Evolutionary conservation across 345 rosid species (phyloP), one percentile per base, ranked within the genome.

Genomic region (Brassica cretica): DNA sequence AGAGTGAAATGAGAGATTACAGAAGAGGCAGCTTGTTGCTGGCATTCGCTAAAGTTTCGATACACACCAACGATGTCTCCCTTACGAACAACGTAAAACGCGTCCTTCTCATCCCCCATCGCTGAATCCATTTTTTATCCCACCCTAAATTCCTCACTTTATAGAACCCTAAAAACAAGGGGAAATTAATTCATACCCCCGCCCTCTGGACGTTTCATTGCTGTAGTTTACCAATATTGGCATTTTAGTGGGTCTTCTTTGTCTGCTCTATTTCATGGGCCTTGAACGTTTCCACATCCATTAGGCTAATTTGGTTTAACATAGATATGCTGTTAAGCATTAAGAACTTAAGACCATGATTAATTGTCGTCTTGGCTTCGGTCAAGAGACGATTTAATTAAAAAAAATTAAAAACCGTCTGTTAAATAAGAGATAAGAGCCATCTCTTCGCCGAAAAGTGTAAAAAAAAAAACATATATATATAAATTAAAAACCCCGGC

Each of bases 61-160:
- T 90, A 92, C 3, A 92, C 67, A 58, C 93, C 97, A 18, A 89
- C 74, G 44, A 89, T 63, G 63, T 87, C 93, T 62, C 93, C 95
- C 70, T 89, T 90, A 19, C 91, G 76, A 5, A 92, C 90, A 66
- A 92, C 83, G 71, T 89, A 92, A 76, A 87, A 88, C 30, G 89
- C 89, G 30, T 87, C 90, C 18, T 84, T 89, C 3, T 89, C 91
- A 32, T 84, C 86, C 67, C 86, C 88, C 74, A 15, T 41, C 46
- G 78, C 49, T n/a, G 70, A 75, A 41, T 2, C 64, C 18, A 3
- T 5, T 74, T 8, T 11, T 30, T 21, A 70, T 70, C 76, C 72
- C 16, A 6, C 67, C 81, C 68, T 41, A 65, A 39, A 63, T 35
- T 44, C 41, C 0, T 55, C 30, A 59, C 63, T 59, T 24, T 5